Percentiles rank a stretch among this genome's conserved stretches.
Evolutionary conservation across 257 asterid genomes (phyloP).

Genomic region (Euphrasia confusa): DNA sequence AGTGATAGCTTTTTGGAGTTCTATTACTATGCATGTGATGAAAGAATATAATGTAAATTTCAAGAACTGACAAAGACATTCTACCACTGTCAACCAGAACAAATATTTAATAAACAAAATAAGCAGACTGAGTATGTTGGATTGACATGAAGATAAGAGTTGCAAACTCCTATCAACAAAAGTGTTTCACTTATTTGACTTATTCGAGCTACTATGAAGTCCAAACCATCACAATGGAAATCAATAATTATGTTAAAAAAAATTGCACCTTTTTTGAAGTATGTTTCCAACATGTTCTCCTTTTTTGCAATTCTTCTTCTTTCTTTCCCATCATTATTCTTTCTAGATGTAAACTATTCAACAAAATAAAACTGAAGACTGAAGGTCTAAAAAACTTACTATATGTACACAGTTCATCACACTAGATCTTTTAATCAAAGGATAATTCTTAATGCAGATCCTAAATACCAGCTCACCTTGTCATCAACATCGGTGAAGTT

Average conservation of each 20-base stretch:
- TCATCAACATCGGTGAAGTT: conserved; percentile 80
- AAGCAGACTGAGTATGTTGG: not conserved
- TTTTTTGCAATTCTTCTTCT: conserved; percentile 1
- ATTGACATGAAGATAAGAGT: not conserved
- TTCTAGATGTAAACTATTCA: not conserved
- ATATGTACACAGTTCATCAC: conserved; percentile 7
- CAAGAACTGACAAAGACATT: conserved; percentile 2
- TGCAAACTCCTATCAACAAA: not conserved
- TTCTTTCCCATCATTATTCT: not conserved
- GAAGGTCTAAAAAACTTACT: not conserved
- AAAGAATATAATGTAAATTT: conserved; percentile 1
- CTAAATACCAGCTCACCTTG: conserved; percentile 43
- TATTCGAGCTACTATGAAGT: not conserved
- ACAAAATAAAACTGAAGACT: not conserved
- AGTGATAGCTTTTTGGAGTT: not conserved
- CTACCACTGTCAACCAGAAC: not conserved
- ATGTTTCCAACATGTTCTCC: not conserved
- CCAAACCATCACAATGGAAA: not conserved
- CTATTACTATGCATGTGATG: not conserved
- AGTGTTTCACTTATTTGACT: not conserved
- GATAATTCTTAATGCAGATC: too few relatives aligned
- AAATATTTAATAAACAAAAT: not conserved
- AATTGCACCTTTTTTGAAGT: not conserved
- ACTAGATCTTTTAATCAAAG: not conserved
- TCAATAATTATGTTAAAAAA: too few relatives aligned